Evolutionary conservation across 2,329 filamentous ascomycete genomes (phyloP).

Genomic region (Rachicladosporium sp.): DNA sequence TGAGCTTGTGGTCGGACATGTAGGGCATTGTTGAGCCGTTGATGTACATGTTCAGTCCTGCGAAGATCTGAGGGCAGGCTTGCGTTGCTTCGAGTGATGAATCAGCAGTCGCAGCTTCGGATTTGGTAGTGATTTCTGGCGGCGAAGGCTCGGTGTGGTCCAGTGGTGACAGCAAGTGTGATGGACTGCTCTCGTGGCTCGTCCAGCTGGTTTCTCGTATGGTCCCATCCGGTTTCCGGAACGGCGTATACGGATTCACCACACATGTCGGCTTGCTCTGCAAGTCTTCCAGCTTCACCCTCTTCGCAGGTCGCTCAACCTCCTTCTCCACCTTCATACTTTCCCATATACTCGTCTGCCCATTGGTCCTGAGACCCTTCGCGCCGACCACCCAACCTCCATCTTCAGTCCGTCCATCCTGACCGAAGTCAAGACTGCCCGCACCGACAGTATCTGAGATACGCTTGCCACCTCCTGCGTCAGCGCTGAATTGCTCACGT

Average conservation of each 20-base stretch:
- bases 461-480: slow-evolving; percentile 43
- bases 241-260: slow-evolving; percentile 22
- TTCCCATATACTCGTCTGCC: slow-evolving; percentile 31
- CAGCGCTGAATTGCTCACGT: slow-evolving; percentile 51
- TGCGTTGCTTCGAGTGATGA: not conserved
- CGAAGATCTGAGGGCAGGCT: slow-evolving; percentile 31
- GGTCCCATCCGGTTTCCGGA: slow-evolving; percentile 16
- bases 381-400: slow-evolving; percentile 39
- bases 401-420: slow-evolving; percentile 39
- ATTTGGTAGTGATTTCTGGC: not conserved
- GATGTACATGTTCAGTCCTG: slow-evolving; percentile 64
- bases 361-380: slow-evolving; percentile 35
- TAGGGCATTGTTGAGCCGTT: slow-evolving; percentile 75
- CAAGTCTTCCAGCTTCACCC: slow-evolving; percentile 10
- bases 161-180: slow-evolving; percentile 16
- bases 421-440: slow-evolving; percentile 45
- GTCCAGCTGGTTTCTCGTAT: slow-evolving; percentile 22
- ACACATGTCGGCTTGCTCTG: slow-evolving; percentile 11
- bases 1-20: slow-evolving; percentile 77
- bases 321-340: slow-evolving; percentile 14
- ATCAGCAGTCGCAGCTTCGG: no score
- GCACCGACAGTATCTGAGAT: slow-evolving; percentile 54
- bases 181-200: slow-evolving; percentile 19
- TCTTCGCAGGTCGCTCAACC: slow-evolving; percentile 10
- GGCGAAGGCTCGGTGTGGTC: no score